Evolutionary conservation across 768 basidiomycete genomes (phyloP).

Genomic region (Pluteus cervinus): DNA sequence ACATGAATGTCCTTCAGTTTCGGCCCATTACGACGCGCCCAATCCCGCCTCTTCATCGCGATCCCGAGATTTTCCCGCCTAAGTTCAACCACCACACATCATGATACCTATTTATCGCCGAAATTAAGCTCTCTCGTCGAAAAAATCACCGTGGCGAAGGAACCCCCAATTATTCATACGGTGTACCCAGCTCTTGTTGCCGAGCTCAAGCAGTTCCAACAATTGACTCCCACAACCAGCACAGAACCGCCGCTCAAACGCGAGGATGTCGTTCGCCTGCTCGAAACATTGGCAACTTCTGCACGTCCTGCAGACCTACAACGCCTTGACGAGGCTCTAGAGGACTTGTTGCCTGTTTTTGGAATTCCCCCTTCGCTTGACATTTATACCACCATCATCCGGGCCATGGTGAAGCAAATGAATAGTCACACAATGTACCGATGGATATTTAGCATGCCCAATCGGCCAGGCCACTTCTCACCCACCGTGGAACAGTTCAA

Average conservation of each 20-base stretch:
- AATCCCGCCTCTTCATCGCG: constrained; percentile 15
- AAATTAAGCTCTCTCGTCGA: constrained; percentile 17
- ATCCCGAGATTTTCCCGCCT: background rate
- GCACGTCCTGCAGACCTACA: constrained; percentile 48
- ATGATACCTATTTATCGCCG: constrained; percentile 6
- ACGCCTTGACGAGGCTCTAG: constrained; percentile 46
- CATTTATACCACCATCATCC: constrained; percentile 43
- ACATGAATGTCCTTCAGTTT: constrained; percentile 64
- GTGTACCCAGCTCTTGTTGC: constrained; percentile 14
- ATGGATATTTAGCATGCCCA: constrained; percentile 52
- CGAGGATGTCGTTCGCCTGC: constrained; percentile 28
- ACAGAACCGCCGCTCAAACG: constrained; percentile 20
- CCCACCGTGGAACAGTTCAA: constrained; percentile 54
- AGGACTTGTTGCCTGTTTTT: constrained; percentile 41
- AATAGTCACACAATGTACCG: constrained; percentile 36
- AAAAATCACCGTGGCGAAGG: constrained; percentile 15
- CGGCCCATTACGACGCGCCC: constrained; percentile 31
- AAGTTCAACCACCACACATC: constrained; percentile 5
- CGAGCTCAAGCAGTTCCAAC: constrained; percentile 12
- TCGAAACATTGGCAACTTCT: constrained; percentile 44
- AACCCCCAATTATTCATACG: constrained; percentile 2
- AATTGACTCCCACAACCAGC: constrained; percentile 11
- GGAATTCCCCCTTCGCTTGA: constrained; percentile 38
- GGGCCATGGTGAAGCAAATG: constrained; percentile 38
- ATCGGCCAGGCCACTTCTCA: constrained; percentile 35